Conservation (phyloP, 116 monocot species). For the Trichopus zeylanicus region DNA sequence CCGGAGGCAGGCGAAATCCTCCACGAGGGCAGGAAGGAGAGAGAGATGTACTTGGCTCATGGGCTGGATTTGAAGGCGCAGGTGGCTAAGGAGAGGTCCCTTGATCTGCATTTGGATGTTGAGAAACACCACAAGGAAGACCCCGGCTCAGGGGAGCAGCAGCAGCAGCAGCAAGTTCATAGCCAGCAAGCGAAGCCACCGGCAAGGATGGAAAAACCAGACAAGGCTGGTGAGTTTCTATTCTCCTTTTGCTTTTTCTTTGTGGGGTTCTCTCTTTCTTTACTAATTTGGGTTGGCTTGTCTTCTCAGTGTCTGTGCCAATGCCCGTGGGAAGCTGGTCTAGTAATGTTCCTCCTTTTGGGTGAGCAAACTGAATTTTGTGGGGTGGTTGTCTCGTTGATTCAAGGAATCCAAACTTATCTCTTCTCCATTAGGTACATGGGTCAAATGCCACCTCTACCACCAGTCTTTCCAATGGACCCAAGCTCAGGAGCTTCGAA, state of each 20-base stretch:
- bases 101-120: slow-evolving; percentile 45
- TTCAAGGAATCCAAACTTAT: not conserved
- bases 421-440: slow-evolving; percentile 42
- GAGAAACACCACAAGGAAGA: slow-evolving; percentile 47
- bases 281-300: not conserved
- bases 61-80: slow-evolving; percentile 31
- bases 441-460: slow-evolving; percentile 64
- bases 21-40: slow-evolving; percentile 18
- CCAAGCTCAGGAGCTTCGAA: slow-evolving; percentile 36
- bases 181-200: slow-evolving; percentile 31
- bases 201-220: slow-evolving; percentile 40
- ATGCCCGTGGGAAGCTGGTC: slow-evolving; percentile 69
- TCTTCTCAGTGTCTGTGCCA: slow-evolving; percentile 39
- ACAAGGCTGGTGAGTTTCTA: slow-evolving; percentile 31
- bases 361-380: slow-evolving; percentile 27
- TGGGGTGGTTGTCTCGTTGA: not conserved
- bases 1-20: slow-evolving; percentile 9
- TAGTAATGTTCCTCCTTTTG: slow-evolving; percentile 65
- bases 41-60: no score
- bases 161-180: slow-evolving; percentile 17
- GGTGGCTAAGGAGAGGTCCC: slow-evolving; percentile 22
- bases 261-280: not conserved
- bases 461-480: slow-evolving; percentile 51
- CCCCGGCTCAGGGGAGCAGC: slow-evolving; percentile 5
- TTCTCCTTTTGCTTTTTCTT: not conserved